Percentiles rank a stretch among this genome's conserved stretches.
Evolutionary conservation across 257 asterid genomes (phyloP).

Genomic region (Rhazya stricta): DNA sequence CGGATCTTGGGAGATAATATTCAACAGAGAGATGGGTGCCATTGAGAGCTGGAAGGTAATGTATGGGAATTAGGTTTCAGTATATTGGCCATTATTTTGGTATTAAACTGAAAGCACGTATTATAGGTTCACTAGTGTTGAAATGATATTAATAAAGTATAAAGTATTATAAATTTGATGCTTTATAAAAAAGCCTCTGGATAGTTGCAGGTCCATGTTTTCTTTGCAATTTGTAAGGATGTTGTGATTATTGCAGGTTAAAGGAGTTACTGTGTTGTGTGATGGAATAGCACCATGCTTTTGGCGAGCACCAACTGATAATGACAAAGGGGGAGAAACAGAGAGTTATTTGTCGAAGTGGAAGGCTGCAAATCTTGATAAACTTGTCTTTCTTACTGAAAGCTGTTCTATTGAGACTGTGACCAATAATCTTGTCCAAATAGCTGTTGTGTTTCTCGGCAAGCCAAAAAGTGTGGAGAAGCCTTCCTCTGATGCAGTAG

Average conservation of each 20-base stretch:
- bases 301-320: conserved; percentile 98
- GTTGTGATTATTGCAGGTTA: conserved; percentile 40
- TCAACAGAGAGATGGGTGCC: conserved; percentile 57
- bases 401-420: conserved; percentile 45
- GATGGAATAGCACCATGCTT: conserved; percentile 84
- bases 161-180: not conserved
- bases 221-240: conserved; percentile 8
- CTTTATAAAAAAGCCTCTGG: not conserved
- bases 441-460: conserved; percentile 49
- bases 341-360: conserved; percentile 69
- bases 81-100: not conserved
- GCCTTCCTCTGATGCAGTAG: conserved; percentile 24
- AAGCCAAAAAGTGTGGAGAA: conserved; percentile 36
- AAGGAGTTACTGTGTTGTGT: conserved; percentile 54
- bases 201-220: not conserved
- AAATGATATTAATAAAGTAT: not conserved
- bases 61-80: not conserved
- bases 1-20: conserved; percentile 68
- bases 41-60: conserved; percentile 89
- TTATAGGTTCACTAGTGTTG: not conserved
- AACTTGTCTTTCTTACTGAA: conserved; percentile 39
- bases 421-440: conserved; percentile 49
- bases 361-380: conserved; percentile 62
- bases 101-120: not conserved
- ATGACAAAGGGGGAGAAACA: conserved; percentile 88